phyloP scores from a whole-genome alignment of 83 land plant genomes.

The Larix sibirica region DNA sequence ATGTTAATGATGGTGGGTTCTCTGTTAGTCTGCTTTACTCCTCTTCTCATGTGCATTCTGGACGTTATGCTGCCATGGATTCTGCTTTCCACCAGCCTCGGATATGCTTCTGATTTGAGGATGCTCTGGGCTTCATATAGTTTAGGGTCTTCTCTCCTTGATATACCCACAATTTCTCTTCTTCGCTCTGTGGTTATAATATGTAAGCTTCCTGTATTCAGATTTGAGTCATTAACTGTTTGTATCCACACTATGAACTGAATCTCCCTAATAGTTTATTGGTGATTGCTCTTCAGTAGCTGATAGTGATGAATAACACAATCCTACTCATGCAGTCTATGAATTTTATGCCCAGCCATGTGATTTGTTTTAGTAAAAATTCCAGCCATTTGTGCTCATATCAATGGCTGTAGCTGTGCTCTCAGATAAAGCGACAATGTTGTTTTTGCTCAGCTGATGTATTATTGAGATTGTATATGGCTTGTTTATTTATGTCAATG shows the following conservation, averaged over 20 bases:
- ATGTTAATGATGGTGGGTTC: constrained; percentile 12
- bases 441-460: too few species aligned
- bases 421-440: background rate
- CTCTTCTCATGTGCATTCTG: background rate
- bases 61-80: background rate
- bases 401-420: background rate
- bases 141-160: constrained; percentile 4
- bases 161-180: constrained; percentile 5
- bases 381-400: background rate
- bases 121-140: constrained; percentile 12
- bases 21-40: constrained; percentile 11
- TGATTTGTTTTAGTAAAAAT: background rate
- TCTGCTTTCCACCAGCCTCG: constrained; percentile 1
- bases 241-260: background rate
- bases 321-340: background rate
- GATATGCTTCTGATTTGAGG: background rate
- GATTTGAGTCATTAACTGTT: background rate
- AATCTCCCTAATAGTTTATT: background rate
- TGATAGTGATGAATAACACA: background rate
- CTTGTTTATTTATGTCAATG: too few species aligned
- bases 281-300: background rate
- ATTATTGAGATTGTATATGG: too few species aligned
- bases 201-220: background rate
- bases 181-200: background rate
- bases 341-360: too few species aligned